These are phyloP conservation scores for Dictyostelium purpureum DNA, from an alignment of 78 protist genomes.

Conservation along the genomic window DNA sequence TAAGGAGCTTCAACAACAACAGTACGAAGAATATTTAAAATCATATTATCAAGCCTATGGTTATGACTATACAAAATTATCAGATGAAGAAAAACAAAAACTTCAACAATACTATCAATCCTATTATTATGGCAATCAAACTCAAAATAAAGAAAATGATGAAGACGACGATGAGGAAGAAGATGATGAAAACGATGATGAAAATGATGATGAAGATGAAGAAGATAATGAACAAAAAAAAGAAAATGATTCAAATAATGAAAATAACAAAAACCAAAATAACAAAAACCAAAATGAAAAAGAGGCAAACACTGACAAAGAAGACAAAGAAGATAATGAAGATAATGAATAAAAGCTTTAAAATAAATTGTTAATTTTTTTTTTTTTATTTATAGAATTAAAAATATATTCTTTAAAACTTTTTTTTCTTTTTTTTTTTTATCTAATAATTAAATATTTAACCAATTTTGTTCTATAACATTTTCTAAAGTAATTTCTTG, in stretches of 20 bases:
- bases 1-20: conserved; percentile 19
- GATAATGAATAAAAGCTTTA: neutral
- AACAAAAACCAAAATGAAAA: neutral
- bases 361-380: neutral
- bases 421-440: neutral
- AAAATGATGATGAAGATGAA: neutral
- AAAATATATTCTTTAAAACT: neutral
- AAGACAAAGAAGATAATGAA: neutral
- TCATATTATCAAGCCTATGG: conserved; percentile 51
- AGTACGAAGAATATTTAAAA: conserved; percentile 48
- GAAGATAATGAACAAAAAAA: neutral
- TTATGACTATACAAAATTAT: conserved; percentile 48
- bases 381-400: neutral
- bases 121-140: conserved; percentile 31
- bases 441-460: neutral
- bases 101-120: conserved; percentile 36
- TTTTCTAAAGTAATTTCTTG: conserved; percentile 56
- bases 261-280: neutral
- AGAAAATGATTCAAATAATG: neutral
- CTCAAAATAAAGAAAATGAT: neutral
- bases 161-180: neutral
- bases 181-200: neutral
- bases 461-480: conserved; percentile 58
- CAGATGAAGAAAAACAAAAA: conserved; percentile 62
- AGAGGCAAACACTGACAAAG: neutral